phyloP scores from a whole-genome alignment of 495 filamentous ascomycete species.

The Aspergillus nanangensis region DNA sequence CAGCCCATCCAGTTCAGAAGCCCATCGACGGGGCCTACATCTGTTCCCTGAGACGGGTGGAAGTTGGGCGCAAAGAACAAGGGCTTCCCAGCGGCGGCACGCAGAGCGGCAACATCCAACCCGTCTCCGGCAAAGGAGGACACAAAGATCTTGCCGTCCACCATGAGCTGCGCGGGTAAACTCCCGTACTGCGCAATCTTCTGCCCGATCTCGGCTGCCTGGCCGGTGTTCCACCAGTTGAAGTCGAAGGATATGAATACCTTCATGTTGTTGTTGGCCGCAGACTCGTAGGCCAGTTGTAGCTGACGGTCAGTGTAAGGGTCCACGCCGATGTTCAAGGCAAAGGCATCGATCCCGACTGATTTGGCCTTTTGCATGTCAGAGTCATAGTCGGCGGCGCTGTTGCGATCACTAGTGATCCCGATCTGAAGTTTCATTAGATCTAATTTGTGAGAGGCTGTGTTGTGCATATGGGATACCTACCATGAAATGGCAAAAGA shows the following conservation, averaged over 20 bases:
- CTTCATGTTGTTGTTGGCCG: slow-evolving; percentile 51
- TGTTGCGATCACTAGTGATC: slow-evolving; percentile 41
- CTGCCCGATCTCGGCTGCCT: slow-evolving; percentile 35
- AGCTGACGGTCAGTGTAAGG: slow-evolving; percentile 47
- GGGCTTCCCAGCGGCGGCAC: slow-evolving; percentile 34
- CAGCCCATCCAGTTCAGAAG: slow-evolving; percentile 57
- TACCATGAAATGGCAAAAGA: slow-evolving; percentile 59
- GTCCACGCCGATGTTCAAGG: slow-evolving; percentile 51
- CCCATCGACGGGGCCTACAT: slow-evolving; percentile 36
- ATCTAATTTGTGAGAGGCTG: neutral
- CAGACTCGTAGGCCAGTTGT: slow-evolving; percentile 49
- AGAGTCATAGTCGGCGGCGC: slow-evolving; percentile 44
- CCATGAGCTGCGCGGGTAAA: slow-evolving; percentile 45
- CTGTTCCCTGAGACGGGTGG: slow-evolving; percentile 25
- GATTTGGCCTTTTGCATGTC: slow-evolving; percentile 52
- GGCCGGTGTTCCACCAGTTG: slow-evolving; percentile 39
- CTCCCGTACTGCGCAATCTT: slow-evolving; percentile 42
- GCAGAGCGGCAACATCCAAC: slow-evolving; percentile 38
- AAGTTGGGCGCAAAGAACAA: slow-evolving; percentile 54
- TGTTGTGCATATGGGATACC: slow-evolving; percentile 1
- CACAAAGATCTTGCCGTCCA: slow-evolving; percentile 50
- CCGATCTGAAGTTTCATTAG: slow-evolving; percentile 39
- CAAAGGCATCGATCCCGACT: slow-evolving; percentile 54
- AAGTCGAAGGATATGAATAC: slow-evolving; percentile 58
- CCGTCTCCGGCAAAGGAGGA: slow-evolving; percentile 50